phyloP scores from a whole-genome alignment of 2,329 filamentous ascomycete genomes.

The Epichloe uncinata region DNA sequence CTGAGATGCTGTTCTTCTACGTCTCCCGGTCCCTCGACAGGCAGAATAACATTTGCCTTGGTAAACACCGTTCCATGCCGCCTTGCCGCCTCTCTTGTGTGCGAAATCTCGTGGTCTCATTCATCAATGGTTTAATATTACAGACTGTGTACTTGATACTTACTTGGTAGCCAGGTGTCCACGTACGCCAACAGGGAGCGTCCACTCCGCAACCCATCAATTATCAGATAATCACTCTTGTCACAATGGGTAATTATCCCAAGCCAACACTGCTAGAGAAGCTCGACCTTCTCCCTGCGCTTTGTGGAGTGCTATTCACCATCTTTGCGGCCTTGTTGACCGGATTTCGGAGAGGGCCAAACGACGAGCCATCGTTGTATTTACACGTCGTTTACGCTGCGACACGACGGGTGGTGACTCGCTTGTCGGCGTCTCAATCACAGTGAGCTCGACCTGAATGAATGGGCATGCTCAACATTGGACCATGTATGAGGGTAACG shows the following conservation, averaged over 20 bases:
- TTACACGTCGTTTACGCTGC: constrained; percentile 10
- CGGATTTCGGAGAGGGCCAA: constrained; percentile 3
- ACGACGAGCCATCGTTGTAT: constrained; percentile 9
- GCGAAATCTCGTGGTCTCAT: too few relatives aligned
- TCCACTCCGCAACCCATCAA: too few relatives aligned
- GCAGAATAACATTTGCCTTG: too few relatives aligned
- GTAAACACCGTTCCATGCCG: too few relatives aligned
- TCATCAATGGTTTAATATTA: too few relatives aligned
- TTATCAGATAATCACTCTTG: neutral
- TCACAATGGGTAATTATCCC: neutral
- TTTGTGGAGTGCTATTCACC: constrained; percentile 5
- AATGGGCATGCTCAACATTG: neutral
- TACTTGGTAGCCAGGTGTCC: neutral
- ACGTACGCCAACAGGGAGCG: too few relatives aligned
- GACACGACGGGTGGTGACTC: constrained; percentile 5
- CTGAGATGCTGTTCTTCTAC: too few relatives aligned
- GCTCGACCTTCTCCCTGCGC: constrained; percentile 9
- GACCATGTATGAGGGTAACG: too few relatives aligned
- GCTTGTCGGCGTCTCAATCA: constrained; percentile 8
- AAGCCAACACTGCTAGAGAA: constrained; percentile 2
- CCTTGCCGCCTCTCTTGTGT: too few relatives aligned
- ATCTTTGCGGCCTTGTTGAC: constrained; percentile 2
- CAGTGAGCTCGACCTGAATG: constrained; percentile 5
- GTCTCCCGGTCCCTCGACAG: too few relatives aligned
- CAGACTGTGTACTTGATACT: too few relatives aligned